Conservation (phyloP, 768 basidiomycete species). For the Mycena floridula region DNA sequence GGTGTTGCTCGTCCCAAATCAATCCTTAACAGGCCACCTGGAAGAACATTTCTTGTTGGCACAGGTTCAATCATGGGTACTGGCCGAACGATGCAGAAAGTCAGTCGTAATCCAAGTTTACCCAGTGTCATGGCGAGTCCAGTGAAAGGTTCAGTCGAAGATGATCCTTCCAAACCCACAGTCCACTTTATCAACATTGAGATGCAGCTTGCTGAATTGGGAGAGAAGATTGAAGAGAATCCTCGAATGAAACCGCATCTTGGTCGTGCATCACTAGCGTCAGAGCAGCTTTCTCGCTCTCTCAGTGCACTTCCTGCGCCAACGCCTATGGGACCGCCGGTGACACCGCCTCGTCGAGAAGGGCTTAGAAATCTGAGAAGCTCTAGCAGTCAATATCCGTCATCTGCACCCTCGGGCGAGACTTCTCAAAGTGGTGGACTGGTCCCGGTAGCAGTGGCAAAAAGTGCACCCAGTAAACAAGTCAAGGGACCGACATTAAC, state of each 20-base stretch:
- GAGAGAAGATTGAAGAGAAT: not conserved
- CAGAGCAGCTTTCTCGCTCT: conserved; percentile 58
- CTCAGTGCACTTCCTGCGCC: conserved; percentile 43
- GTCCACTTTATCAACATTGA: not conserved
- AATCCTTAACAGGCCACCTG: conserved; percentile 2
- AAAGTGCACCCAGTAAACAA: conserved; percentile 1
- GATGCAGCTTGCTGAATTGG: not conserved
- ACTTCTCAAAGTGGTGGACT: conserved; percentile 13
- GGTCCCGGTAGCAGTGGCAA: conserved; percentile 1
- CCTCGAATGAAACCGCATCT: conserved; percentile 33
- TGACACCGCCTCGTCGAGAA: conserved; percentile 34
- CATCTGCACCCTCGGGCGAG: conserved; percentile 14
- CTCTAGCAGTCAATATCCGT: conserved; percentile 29
- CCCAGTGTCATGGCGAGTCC: conserved; percentile 45
- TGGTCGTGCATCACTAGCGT: conserved; percentile 53
- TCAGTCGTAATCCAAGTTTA: conserved; percentile 40
- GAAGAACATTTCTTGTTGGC: not conserved
- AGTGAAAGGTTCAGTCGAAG: conserved; percentile 30
- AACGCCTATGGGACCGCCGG: conserved; percentile 23
- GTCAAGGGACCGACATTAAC: conserved; percentile 26
- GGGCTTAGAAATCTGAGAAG: conserved; percentile 35
- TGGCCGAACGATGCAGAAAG: conserved; percentile 23
- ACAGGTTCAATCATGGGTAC: conserved; percentile 10
- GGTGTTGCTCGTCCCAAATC: not conserved
- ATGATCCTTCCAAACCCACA: not conserved